These are phyloP conservation scores for Yamadazyma phyllophila DNA, from an alignment of 805 yeast genomes.

Conservation along the genomic window DNA sequence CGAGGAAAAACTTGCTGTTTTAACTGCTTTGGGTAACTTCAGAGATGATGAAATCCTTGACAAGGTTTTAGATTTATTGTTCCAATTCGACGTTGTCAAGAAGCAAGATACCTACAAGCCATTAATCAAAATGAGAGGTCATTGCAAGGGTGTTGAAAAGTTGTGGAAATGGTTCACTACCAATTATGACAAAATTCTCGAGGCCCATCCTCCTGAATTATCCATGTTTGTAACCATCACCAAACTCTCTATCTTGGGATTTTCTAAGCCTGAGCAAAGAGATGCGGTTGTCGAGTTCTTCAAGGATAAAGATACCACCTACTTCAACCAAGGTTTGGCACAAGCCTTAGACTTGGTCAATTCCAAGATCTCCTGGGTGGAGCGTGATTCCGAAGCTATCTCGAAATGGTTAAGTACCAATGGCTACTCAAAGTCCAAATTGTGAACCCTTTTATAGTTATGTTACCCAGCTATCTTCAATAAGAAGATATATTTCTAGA, in stretches of 20 bases:
- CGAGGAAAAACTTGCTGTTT: slow-evolving; percentile 69
- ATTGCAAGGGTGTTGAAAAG: slow-evolving; percentile 62
- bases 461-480: not conserved
- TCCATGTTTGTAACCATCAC: slow-evolving; percentile 79
- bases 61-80: slow-evolving; percentile 54
- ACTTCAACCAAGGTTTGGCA: slow-evolving; percentile 62
- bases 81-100: slow-evolving; percentile 57
- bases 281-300: slow-evolving; percentile 53
- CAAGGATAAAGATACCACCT: slow-evolving; percentile 53
- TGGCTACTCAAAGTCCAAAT: slow-evolving; percentile 22
- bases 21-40: slow-evolving; percentile 66
- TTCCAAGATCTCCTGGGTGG: slow-evolving; percentile 56
- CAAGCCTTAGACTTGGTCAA: slow-evolving; percentile 61
- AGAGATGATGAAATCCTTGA: slow-evolving; percentile 49
- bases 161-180: slow-evolving; percentile 70
- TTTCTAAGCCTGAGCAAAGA: slow-evolving; percentile 54
- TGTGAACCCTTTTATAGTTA: not conserved
- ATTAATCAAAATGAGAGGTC: slow-evolving; percentile 66
- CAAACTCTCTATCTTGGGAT: slow-evolving; percentile 56
- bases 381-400: slow-evolving; percentile 51
- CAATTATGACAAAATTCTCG: slow-evolving; percentile 70
- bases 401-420: slow-evolving; percentile 46
- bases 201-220: slow-evolving; percentile 75
- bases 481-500: not conserved
- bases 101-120: slow-evolving; percentile 76